Base-by-base conservation (phyloP, 495 filamentous ascomycete species). In the Umbilicaria muhlenbergii region DNA sequence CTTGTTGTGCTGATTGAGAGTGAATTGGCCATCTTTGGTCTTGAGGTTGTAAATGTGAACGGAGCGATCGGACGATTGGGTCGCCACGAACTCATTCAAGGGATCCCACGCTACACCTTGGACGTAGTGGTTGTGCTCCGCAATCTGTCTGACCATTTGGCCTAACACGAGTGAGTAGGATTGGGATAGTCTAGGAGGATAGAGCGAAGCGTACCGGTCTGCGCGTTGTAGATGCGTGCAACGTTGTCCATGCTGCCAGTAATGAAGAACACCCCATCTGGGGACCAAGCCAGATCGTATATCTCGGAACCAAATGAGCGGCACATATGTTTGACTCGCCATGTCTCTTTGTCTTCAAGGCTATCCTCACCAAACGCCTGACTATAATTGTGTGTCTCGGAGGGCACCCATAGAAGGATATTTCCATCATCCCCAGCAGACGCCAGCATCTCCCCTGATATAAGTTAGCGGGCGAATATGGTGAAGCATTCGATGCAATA, bases 211-310 rank as follows among this genome's bases (percentile, higher is more conserved):
- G 14, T 63, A 93, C 91, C 91, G 47, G 81, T 93, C 45, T 84
- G 79, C 40, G 89, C 86, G 61, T 94, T 93, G 69, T 94, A 96
- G 47, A 99, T 95, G 36, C 91, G 71, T 38, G 92, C 88, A 55
- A 96, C 77, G 60, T 99, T 99, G 62, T 99, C 91, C 88, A 95
- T 96, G 61, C 92, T 96, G 5, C 91, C 91, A 15, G 88, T 94
- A 49, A 99, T 94, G 65, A 96, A 93, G 64, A 88, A 94, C 24
- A 83, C 70, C 17, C 84, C 89, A 65, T 99, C 91, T 10, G 91
- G 91, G 17, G 91, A 94, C 91, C 91, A 99, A 34, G 91, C 91
- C 45, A 99, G 66, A 57, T 99, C 91, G 58, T 96, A 99, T 51
- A 99, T 96, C 58, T 96, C 91, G 0, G 84, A 81, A 0, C 86